phyloP scores from a whole-genome alignment of 2,329 filamentous ascomycete genomes.

The Sphaerostilbella broomeana region DNA sequence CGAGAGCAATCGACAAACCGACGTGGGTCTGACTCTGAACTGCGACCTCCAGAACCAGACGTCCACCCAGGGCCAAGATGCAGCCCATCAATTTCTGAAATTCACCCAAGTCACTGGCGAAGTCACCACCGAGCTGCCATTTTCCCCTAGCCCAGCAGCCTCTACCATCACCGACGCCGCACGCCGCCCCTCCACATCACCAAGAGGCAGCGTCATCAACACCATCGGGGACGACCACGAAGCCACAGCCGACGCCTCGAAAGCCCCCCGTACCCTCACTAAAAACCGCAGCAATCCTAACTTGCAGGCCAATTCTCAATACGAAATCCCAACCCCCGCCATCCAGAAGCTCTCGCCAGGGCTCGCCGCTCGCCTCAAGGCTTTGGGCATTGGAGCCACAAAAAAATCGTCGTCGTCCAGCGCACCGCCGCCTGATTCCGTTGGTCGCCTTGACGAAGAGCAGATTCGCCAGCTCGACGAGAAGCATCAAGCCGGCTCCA shows the following conservation, averaged over 20 bases:
- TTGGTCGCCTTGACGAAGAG: constrained; percentile 64
- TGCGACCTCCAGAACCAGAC: constrained; percentile 8
- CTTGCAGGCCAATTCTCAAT: constrained; percentile 17
- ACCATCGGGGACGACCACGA: not conserved
- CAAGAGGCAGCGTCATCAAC: constrained; percentile 2
- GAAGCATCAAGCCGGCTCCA: constrained; percentile 53
- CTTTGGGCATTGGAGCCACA: constrained; percentile 51
- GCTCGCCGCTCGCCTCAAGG: constrained; percentile 58
- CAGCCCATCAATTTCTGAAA: constrained; percentile 1
- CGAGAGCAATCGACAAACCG: constrained; percentile 7
- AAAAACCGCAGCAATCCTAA: constrained; percentile 8
- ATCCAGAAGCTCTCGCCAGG: constrained; percentile 57
- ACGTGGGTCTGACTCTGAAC: constrained; percentile 9
- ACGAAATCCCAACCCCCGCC: constrained; percentile 23
- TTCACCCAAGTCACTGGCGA: constrained; percentile 2
- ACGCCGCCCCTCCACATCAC: constrained; percentile 4
- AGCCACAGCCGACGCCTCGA: constrained; percentile 1
- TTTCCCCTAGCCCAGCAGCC: constrained; percentile 3
- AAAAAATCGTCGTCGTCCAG: constrained; percentile 28
- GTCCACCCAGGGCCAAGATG: constrained; percentile 8
- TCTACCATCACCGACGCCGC: not conserved
- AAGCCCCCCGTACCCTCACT: constrained; percentile 3
- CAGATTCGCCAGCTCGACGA: constrained; percentile 64
- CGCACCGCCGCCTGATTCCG: constrained; percentile 34
- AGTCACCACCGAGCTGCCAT: constrained; percentile 4